A percentile compares a stretch with the other conserved stretches of the same genome.
Conservation (phyloP, 2,329 filamentous ascomycete species). For the Tympanopsis confertula region DNA sequence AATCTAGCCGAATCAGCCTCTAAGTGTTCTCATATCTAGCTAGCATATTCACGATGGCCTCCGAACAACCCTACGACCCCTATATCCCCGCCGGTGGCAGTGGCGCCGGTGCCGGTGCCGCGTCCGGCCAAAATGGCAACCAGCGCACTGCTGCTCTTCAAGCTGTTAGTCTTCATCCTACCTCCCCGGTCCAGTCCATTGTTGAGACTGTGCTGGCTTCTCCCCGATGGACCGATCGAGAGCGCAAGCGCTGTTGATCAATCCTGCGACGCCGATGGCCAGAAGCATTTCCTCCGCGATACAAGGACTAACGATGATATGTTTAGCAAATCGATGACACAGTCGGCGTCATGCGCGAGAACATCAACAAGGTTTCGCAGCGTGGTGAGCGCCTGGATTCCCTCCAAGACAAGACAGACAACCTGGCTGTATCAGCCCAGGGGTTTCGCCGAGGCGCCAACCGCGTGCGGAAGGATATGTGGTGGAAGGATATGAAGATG, state of each 20-base stretch:
- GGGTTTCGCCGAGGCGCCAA: constrained; percentile 95
- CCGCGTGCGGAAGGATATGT: constrained; percentile 94
- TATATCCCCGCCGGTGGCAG: constrained; percentile 51
- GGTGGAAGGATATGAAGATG: constrained; percentile 99
- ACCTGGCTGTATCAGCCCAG: constrained; percentile 82
- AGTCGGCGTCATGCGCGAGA: constrained; percentile 88
- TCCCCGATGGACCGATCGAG: constrained; percentile 4
- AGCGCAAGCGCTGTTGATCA: too few relatives aligned
- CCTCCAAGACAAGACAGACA: constrained; percentile 88
- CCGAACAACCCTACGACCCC: constrained; percentile 60
- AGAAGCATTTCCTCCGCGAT: too few relatives aligned
- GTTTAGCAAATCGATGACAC: constrained; percentile 98
- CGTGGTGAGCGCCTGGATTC: constrained; percentile 81
- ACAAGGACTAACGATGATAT: too few relatives aligned
- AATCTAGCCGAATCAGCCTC: too few relatives aligned
- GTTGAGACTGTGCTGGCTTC: constrained; percentile 9
- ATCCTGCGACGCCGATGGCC: too few relatives aligned
- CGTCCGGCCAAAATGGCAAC: constrained; percentile 23
- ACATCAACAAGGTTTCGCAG: constrained; percentile 92
- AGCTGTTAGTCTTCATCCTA: constrained; percentile 54
- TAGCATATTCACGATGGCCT: too few relatives aligned
- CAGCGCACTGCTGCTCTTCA: constrained; percentile 65
- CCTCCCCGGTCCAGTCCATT: constrained; percentile 8
- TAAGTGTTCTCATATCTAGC: too few relatives aligned
- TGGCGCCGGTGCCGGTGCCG: constrained; percentile 17